A percentile compares a stretch with the other conserved stretches of the same genome.
Evolutionary conservation across 352 stramenopile genomes (phyloP).

Genomic region (Pythium phragmitis): DNA sequence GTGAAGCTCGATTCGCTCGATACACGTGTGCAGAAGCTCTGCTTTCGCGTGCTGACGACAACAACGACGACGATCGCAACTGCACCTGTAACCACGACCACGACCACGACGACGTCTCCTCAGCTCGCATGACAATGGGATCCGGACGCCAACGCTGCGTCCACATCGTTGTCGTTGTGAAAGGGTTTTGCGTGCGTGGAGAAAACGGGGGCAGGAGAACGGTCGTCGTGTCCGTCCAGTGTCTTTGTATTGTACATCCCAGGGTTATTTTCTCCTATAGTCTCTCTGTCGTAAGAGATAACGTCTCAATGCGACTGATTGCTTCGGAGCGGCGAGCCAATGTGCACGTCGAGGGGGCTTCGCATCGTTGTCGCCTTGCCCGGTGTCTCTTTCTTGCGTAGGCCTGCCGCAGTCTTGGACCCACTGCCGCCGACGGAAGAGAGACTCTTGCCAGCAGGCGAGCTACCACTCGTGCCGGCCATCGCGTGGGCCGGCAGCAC

Average conservation of each 20-base stretch:
- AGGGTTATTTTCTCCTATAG: background rate
- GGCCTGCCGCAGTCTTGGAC: background rate
- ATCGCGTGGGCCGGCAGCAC: constrained; percentile 16
- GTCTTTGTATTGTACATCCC: constrained; percentile 9
- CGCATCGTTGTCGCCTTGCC: constrained; percentile 4
- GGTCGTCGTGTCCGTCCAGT: background rate
- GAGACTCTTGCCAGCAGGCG: background rate
- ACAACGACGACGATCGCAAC: background rate
- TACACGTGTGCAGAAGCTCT: constrained; percentile 58
- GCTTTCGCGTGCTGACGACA: constrained; percentile 40
- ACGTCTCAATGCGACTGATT: constrained; percentile 30
- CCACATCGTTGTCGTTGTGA: constrained; percentile 1
- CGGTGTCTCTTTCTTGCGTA: constrained; percentile 8
- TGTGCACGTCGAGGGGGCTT: constrained; percentile 24
- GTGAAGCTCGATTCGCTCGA: constrained; percentile 66
- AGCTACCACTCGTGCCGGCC: constrained; percentile 6
- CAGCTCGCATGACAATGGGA: constrained; percentile 23
- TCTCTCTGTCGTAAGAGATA: constrained; percentile 10
- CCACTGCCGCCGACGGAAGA: constrained; percentile 2
- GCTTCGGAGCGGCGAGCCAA: constrained; percentile 19
- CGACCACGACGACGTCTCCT: background rate
- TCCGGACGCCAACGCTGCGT: constrained; percentile 16
- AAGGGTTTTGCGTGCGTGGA: background rate
- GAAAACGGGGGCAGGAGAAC: no score
- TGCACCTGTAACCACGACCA: background rate